A percentile compares a stretch with the other conserved stretches of the same genome.
These are phyloP conservation scores for Leptographium procerum DNA, from an alignment of 2,329 filamentous ascomycete species.

Conservation along the genomic window DNA sequence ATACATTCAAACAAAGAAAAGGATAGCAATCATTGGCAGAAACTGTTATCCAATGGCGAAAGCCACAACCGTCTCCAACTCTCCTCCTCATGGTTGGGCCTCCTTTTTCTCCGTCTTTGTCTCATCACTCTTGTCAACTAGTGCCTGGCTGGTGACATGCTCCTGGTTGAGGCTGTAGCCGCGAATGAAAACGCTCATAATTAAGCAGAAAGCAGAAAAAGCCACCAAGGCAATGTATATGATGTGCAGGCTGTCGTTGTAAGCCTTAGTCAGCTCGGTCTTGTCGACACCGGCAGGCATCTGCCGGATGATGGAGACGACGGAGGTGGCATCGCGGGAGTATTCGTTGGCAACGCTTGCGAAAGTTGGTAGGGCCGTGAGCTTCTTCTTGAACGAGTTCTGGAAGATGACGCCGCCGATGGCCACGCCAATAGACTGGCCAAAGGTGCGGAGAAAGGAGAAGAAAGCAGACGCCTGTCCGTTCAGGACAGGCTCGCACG, in stretches of 20 bases:
- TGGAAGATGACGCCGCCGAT: conserved; percentile 29
- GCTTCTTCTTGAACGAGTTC: conserved; percentile 17
- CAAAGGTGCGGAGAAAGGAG: conserved; percentile 27
- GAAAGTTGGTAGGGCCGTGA: conserved; percentile 8
- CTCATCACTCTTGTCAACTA: conserved; percentile 17
- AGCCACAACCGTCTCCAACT: not conserved
- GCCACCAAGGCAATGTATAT: conserved; percentile 43
- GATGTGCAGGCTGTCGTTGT: conserved; percentile 40
- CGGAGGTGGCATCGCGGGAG: conserved; percentile 39
- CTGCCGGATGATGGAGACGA: conserved; percentile 42
- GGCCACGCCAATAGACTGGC: conserved; percentile 29
- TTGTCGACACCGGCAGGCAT: conserved; percentile 34
- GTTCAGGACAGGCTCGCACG: conserved; percentile 24
- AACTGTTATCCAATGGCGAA: not conserved
- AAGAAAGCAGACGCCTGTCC: conserved; percentile 28
- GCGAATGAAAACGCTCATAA: conserved; percentile 40
- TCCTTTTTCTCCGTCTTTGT: not conserved
- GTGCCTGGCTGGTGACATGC: conserved; percentile 35
- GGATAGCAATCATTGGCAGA: too few species aligned
- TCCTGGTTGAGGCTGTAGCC: conserved; percentile 34
- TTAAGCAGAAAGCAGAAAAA: conserved; percentile 35
- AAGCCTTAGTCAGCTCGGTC: conserved; percentile 21
- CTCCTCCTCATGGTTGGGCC: not conserved
- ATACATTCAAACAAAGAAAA: not conserved
- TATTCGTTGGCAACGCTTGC: conserved; percentile 26